A percentile compares a stretch with the other conserved stretches of the same genome.
Evolutionary conservation across 768 basidiomycete genomes (phyloP).

Genomic region (Pleurotus platypus): DNA sequence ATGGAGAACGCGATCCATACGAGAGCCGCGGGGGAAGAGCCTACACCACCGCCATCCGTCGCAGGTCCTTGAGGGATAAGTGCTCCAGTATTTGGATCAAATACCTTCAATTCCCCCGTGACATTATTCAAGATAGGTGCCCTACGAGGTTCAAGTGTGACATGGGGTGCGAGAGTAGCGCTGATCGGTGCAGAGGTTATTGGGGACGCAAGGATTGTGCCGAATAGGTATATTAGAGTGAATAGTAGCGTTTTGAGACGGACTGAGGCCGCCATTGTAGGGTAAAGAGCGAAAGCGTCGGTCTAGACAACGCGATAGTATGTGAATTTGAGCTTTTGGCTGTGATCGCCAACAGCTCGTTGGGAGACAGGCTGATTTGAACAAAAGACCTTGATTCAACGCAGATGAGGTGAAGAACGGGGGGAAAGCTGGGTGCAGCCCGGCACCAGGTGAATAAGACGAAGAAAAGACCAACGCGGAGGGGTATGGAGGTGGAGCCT

Average conservation of each 20-base stretch:
- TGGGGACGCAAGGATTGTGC: constrained; percentile 41
- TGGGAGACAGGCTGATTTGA: neutral
- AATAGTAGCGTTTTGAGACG: neutral
- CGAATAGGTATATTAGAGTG: constrained; percentile 37
- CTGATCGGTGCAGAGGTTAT: neutral
- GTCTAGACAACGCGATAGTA: neutral
- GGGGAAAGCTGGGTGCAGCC: neutral
- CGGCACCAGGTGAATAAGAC: constrained; percentile 7
- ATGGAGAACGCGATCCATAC: constrained; percentile 58
- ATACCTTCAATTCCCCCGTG: constrained; percentile 38
- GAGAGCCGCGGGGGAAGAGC: constrained; percentile 39
- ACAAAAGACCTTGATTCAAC: neutral
- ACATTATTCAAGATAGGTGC: constrained; percentile 20
- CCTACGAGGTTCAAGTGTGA: constrained; percentile 2
- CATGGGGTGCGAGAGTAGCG: neutral
- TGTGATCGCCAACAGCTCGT: neutral
- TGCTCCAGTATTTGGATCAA: constrained; percentile 39
- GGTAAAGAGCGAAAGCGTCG: constrained; percentile 4
- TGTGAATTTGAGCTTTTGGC: neutral
- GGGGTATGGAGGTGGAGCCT: neutral
- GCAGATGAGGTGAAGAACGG: neutral
- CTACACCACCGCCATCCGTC: constrained; percentile 53
- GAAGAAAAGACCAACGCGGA: constrained; percentile 8
- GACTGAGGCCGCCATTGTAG: constrained; percentile 3
- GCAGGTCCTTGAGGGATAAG: constrained; percentile 50